These are phyloP conservation scores for Plasmodium sp. DNA, from an alignment of 169 alveolate species.

Conservation along the genomic window DNA sequence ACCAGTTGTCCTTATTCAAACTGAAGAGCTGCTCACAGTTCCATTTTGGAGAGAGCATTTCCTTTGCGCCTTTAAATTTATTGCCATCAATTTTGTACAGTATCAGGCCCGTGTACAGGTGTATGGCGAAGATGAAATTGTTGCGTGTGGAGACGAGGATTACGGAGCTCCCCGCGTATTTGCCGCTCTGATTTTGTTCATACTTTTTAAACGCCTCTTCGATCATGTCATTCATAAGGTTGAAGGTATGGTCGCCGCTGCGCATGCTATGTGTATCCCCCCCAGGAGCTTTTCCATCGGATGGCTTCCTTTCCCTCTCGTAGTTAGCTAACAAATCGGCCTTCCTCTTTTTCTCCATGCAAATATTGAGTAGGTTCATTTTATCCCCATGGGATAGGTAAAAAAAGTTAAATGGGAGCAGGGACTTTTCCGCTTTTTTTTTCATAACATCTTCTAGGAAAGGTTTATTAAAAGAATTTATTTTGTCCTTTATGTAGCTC, in stretches of 20 bases:
- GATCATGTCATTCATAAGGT: constrained; percentile 2
- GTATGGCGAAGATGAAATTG: constrained; percentile 65
- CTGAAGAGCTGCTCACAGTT: not conserved
- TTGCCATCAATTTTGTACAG: constrained; percentile 66
- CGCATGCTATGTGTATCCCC: not conserved
- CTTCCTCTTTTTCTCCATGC: not conserved
- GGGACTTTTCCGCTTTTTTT: constrained; percentile 23
- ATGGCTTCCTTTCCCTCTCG: not conserved
- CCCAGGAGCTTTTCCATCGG: not conserved
- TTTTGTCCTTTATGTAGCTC: constrained; percentile 42
- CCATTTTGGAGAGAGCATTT: constrained; percentile 6
- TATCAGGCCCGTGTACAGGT: constrained; percentile 51
- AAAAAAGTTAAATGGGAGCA: constrained; percentile 46
- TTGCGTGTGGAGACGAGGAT: constrained; percentile 44
- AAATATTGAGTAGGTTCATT: constrained; percentile 13
- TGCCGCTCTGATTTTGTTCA: constrained; percentile 20
- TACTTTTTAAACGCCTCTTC: constrained; percentile 13
- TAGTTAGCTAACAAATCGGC: not conserved
- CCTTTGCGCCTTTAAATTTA: constrained; percentile 2
- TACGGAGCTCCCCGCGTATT: constrained; percentile 50
- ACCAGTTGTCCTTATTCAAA: constrained; percentile 41
- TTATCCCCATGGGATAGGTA: constrained; percentile 38
- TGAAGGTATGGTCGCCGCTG: not conserved
- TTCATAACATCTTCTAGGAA: constrained; percentile 33
- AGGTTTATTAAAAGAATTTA: constrained; percentile 28